These are phyloP conservation scores for Odontarrhena argentea DNA, from an alignment of 345 rosid genomes.

Conservation along the genomic window DNA sequence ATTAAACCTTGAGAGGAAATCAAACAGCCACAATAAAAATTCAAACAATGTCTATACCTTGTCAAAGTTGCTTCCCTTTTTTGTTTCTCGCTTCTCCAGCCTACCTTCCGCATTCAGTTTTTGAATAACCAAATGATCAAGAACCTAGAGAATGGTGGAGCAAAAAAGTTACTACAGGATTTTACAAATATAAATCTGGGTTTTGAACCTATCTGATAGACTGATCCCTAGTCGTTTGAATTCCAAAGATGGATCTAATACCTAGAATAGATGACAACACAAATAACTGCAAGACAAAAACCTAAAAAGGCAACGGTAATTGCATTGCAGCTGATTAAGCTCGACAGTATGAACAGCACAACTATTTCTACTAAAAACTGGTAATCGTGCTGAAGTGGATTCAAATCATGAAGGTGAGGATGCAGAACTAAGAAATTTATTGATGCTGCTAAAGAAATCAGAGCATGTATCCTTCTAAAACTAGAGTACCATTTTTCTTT, in stretches of 20 bases:
- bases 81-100: constrained; percentile 96
- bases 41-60: constrained; percentile 56
- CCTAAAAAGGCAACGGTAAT: background rate
- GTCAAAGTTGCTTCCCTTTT: constrained; percentile 86
- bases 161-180: constrained; percentile 25
- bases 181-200: constrained; percentile 13
- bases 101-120: constrained; percentile 99
- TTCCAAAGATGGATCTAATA: constrained; percentile 22
- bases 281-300: background rate
- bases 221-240: constrained; percentile 7
- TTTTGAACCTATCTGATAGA: constrained; percentile 7
- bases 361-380: background rate
- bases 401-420: constrained; percentile 20
- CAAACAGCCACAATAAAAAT: background rate
- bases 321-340: constrained; percentile 5
- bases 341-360: background rate
- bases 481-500: constrained; percentile 86
- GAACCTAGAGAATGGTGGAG: constrained; percentile 60
- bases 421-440: constrained; percentile 22
- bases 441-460: constrained; percentile 14
- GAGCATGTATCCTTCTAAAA: constrained; percentile 8
- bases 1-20: constrained; percentile 8
- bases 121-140: constrained; percentile 98
- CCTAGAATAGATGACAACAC: constrained; percentile 3
- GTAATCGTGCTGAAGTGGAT: background rate